Base-by-base conservation (phyloP, 805 yeast genomes). In the Kazachstania psychrophila region DNA sequence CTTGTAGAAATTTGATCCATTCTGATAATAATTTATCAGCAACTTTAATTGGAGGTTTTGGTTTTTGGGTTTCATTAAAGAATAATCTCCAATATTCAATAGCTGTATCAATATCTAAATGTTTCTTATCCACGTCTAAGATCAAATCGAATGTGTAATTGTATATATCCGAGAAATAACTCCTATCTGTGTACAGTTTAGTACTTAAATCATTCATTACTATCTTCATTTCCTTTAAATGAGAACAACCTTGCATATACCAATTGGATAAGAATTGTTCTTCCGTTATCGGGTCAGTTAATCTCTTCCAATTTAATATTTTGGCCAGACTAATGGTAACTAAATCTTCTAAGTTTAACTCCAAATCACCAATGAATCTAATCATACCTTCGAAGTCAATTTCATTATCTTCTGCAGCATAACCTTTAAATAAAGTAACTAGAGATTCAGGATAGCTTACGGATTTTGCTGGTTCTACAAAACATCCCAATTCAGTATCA, bases 351-450 rank as follows among this genome's bases (percentile, higher is more conserved):
- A 87, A 79, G 11, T 75, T 75, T 26, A 79, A 66, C 0, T 72
- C 77, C 32, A 89, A 60, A 47, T 79, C 95, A 12, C 66, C 67
- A 16, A 89, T 62, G 48, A 78, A 84, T 27, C 52, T 46, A 8
- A 88, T 56, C 0, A 96, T 80, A 0, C 95, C 96, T 40, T 85
- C 92, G 8, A 83, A 66, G 18, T 77, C 89, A 26, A 87, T 83
- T 1, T 53, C 58, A 11, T 55, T 52, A 0, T 52, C 53, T 17
- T 45, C 51, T 13, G 29, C 39, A 4, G 49, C 42, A 33, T 52
- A 51, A 18, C 36, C 43, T 9, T 47, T 41, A 33, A 48, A 52
- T 10, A 53, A 19, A 2, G 31, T 38, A 1, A 45, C 29, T 29
- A 53, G 24, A 15, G 47, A 49, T 3, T 39, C 37, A 1, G 58